Evolutionary conservation across 2,329 filamentous ascomycete genomes (phyloP), one percentile per base, ranked within the genome.

Genomic region (Aaosphaeria pasadenensis): DNA sequence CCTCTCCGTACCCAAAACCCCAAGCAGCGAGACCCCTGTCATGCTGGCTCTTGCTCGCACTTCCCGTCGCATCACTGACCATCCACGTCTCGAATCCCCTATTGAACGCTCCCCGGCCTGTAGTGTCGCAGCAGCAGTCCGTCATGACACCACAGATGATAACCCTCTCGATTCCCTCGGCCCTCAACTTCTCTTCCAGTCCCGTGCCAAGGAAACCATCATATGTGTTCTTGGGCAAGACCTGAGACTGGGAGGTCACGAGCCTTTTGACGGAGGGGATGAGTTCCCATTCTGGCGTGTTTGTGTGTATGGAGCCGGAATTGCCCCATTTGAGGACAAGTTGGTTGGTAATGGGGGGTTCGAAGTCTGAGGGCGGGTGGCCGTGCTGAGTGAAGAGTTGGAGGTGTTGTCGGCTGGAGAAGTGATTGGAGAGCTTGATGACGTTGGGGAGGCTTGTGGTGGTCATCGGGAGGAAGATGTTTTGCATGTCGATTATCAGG

Each of bases 91-190:
- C 70, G 45, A 59, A 74, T 3, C 71, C 71, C 5, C 70, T 50
- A 55, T 73, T 71, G 46, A 74, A 73, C 2, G 70, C 69, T 32
- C 60, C 60, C 42, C 69, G 45, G 4, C 59, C 71, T 42, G 71
- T 71, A 4, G 71, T 70, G 52, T 74, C 71, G 46, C 62, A 67
- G 51, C 71, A 74, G 47, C 69, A 73, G 55, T 74, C 70, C 41
- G 71, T 74, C 70, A 74, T 73, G 17, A 73, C 71, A 6, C 72
- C 71, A 47, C 66, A 70, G 4, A 73, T 63, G 7, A 75, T 57
- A 9, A 72, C 57, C 31, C 68, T 61, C 43, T 64, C 57, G 1
- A 71, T 56, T 1, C 45, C 53, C 40, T 35, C 29, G 17, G 52
- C 50, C 41, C 58, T 49, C 44, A 73, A 46, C 17, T 60, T 36